Percentiles rank a stretch among this genome's conserved stretches.
Evolutionary conservation across 1,284 basidiomycete species (phyloP).

Genomic region (Ustilago nuda): DNA sequence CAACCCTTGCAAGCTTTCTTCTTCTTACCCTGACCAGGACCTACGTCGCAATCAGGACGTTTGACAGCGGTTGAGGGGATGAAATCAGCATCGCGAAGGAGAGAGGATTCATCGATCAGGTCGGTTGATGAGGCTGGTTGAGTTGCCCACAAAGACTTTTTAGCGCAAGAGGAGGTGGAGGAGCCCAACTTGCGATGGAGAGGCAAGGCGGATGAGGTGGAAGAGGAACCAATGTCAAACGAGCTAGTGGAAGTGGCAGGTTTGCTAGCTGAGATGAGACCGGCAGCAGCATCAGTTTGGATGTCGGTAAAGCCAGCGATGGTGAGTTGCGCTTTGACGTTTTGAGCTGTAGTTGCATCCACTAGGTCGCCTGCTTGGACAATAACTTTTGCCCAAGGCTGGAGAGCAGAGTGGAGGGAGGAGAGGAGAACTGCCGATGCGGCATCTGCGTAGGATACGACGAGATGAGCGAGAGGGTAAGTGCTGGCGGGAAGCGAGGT

Average conservation of each 20-base stretch:
- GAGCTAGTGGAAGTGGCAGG: slow-evolving; percentile 17
- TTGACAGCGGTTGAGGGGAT: slow-evolving; percentile 54
- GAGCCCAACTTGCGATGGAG: slow-evolving; percentile 55
- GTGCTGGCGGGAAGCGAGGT: slow-evolving; percentile 44
- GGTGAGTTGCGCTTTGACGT: slow-evolving; percentile 51
- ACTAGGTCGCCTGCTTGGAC: slow-evolving; percentile 47
- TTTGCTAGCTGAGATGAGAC: slow-evolving; percentile 19
- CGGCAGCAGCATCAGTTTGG: slow-evolving; percentile 20
- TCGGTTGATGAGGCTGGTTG: slow-evolving; percentile 48
- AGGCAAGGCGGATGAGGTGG: slow-evolving; percentile 45
- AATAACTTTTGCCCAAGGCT: slow-evolving; percentile 45
- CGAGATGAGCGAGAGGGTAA: slow-evolving; percentile 52
- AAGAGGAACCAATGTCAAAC: slow-evolving; percentile 40
- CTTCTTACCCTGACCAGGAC: slow-evolving; percentile 49
- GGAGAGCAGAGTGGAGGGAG: slow-evolving; percentile 41
- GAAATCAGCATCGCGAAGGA: slow-evolving; percentile 56
- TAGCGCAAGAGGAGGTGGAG: slow-evolving; percentile 23
- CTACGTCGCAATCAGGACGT: slow-evolving; percentile 66
- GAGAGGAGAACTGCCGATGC: slow-evolving; percentile 49
- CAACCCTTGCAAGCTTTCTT: slow-evolving; percentile 69
- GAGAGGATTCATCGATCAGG: slow-evolving; percentile 58
- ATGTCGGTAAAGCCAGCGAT: slow-evolving; percentile 58
- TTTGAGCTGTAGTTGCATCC: slow-evolving; percentile 29
- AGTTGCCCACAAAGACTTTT: slow-evolving; percentile 65
- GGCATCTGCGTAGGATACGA: slow-evolving; percentile 48